Evolutionary conservation across 306 rosid species (phyloP), one percentile per base, ranked within the genome.

Genomic region (Abrus pulchellus): DNA sequence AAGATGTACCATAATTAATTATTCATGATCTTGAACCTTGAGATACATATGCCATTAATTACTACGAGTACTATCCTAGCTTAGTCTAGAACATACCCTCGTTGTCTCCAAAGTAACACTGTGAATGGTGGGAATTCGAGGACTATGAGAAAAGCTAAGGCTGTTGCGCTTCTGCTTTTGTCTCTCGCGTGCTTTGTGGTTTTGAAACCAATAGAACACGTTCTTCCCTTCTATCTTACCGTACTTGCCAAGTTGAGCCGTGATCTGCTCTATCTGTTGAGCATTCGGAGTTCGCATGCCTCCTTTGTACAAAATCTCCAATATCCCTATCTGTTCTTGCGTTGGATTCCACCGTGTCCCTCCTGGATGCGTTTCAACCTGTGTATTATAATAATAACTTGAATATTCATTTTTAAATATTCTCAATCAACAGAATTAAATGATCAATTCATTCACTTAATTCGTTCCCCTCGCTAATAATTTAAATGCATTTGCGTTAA

Each of bases 271-370:
- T 9, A 94, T 94, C 36, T 94, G 97, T 7, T 92, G 94, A 7
- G 98, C 97, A 78, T 94, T 89, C 0, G 98, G 98, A 14, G 98
- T 94, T 52, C 98, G 72, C 97, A 92, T 94, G 56, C 98, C 98
- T 43, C 88, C 88, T 63, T 84, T 88, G 82, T 94, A 94, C 57
- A 94, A 68, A 89, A 86, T 92, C 86, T 94, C 98, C 82, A 94
- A 52, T 90, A 94, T 94, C 1, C 97, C 91, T 64, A 94, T 94
- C 80, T 94, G 97, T 52, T 94, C 98, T 79, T 94, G 97, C 7
- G 98, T 94, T 0, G 97, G 98, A 67, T 92, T 94, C 98, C 98
- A 94, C 72, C 98, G 75, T 3, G 97, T 92, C 76, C 98, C 97
- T 76, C 97, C 97, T 0, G 93, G 94, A 68, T 87, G 98, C 69